Percentiles rank a stretch among this genome's conserved stretches.
These are phyloP conservation scores for Stephania japonica DNA, from an alignment of 164 flowering plant genomes.

Conservation along the genomic window DNA sequence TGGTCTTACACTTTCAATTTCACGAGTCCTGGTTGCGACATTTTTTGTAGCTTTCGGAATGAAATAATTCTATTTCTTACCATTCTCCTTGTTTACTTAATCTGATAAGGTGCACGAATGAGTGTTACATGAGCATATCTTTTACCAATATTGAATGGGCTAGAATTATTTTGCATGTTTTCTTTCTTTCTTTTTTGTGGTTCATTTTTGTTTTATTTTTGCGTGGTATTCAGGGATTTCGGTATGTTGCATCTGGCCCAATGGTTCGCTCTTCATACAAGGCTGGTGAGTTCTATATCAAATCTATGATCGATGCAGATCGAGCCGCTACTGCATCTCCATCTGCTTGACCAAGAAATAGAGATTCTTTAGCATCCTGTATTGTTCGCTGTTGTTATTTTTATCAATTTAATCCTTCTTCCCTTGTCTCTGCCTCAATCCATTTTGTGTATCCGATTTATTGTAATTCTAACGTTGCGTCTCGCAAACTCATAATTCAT, in stretches of 20 bases:
- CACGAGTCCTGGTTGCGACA: not conserved
- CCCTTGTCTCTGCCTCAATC: not conserved
- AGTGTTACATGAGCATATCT: not conserved
- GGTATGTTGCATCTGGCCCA: slow-evolving; percentile 94
- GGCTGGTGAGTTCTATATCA: slow-evolving; percentile 91
- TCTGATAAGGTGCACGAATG: not conserved
- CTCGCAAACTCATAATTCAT: too few species aligned
- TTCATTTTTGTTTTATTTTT: not conserved
- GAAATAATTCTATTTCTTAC: not conserved
- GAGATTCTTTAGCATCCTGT: slow-evolving; percentile 18
- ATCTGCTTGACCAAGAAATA: slow-evolving; percentile 16
- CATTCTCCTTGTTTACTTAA: not conserved
- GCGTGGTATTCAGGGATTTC: slow-evolving; percentile 57
- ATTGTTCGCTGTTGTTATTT: not conserved
- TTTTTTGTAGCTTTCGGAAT: not conserved
- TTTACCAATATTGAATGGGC: not conserved
- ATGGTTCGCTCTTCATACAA: slow-evolving; percentile 96
- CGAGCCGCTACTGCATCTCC: slow-evolving; percentile 11
- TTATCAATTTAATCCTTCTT: not conserved
- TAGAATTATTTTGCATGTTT: too few species aligned
- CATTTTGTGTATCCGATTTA: slow-evolving; percentile 13
- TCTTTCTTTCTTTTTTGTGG: too few species aligned
- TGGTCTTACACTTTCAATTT: slow-evolving; percentile 4
- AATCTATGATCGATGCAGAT: slow-evolving; percentile 90
- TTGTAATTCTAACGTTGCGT: slow-evolving; percentile 1